Base-by-base conservation (phyloP, 345 rosid genomes). In the Clarkia xantiana region DNA sequence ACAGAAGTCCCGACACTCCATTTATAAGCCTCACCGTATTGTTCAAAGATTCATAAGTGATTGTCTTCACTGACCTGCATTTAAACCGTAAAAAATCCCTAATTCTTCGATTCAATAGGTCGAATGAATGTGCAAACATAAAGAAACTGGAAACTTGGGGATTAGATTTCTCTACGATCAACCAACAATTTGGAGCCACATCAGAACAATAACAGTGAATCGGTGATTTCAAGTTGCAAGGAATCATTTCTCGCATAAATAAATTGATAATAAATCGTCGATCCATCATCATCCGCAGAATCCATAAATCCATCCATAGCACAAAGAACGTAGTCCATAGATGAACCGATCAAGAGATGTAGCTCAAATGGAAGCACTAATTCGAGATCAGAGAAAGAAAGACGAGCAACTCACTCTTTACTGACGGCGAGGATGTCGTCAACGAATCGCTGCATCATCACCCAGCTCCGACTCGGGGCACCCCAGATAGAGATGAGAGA, bases 21-120 rank as follows among this genome's bases (percentile, higher is more conserved):
- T 91, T 86, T 11, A 91, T 84, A 43, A 86, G 59, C 61, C 94
- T 78, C 46, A 71, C 94, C 49, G 77, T 60, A 70, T 84, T 86
- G 67, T 80, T 81, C 70, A 91, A 71, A 19, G 89, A 75, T 71
- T 86, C 96, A 23, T 79, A 91, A 23, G 93, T 91, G 15, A 91
- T 45, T 29, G 94, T 86, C 77, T 91, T 91, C 67, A 91, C 86
- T 47, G 89, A 86, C 58, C 98, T 91, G 89, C 74, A 74, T 65
- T 56, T 72, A 44, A 71, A 65, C 55, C 56, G 71, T 55, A 58
- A 54, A 58, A 61, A 5, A 40, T 29, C 59, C 44, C 17, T 57
- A 16, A 13, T 15, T 29, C 36, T 29, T 9, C 7, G 36, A 29
- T 29, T 29, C 36, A 29, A 15, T 19, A 2, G 18, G 0, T 10